Evolutionary conservation across 2,329 filamentous ascomycete genomes (phyloP), one percentile per base, ranked within the genome.

Genomic region (Pleomassaria siparia): DNA sequence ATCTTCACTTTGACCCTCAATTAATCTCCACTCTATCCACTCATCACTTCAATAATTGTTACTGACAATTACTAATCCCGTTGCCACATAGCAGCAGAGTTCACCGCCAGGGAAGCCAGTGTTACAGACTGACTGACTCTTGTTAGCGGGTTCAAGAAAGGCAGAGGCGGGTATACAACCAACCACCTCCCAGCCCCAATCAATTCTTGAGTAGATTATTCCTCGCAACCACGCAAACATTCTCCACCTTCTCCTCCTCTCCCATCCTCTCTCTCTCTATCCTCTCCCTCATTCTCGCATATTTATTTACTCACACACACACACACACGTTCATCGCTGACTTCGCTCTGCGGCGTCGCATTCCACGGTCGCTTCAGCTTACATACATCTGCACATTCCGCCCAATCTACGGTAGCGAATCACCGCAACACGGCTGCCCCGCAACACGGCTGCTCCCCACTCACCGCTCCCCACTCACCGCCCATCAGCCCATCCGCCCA

Each of bases 151-250:
- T n/a, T n/a, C n/a, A n/a, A n/a, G 10, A 44, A 56, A 54, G 49
- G 24, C 26, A 43, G 52, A 50, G 54, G 54, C 50, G 51, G 52
- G 50, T 13, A 35, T 26, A 7, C 9, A 37, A 13, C 18, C 20
- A n/a, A 13, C 20, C 46, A 39, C 28, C 15, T 48, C 63, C 40
- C 60, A 62, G 57, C 62, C 44, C 52, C 20, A 54, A 18, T n/a
- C n/a, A 60, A 58, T 56, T 57, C 57, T 48, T 64, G 63, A 58
- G 55, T 56, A 58, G 51, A 52, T 61, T 60, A 63, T 64, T 68
- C 62, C 61, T 64, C 52, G 45, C 59, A 50, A 47, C 43, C 47
- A 28, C 39, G 43, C 47, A 51, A 24, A 35, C 29, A 30, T 43
- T 21, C 22, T 26, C 40, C 36, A 36, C 43, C 16, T 40, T 18